A percentile compares a stretch with the other conserved stretches of the same genome.
Evolutionary conservation across 148 eudicot species (phyloP).

Genomic region (Nepenthes gracilis): DNA sequence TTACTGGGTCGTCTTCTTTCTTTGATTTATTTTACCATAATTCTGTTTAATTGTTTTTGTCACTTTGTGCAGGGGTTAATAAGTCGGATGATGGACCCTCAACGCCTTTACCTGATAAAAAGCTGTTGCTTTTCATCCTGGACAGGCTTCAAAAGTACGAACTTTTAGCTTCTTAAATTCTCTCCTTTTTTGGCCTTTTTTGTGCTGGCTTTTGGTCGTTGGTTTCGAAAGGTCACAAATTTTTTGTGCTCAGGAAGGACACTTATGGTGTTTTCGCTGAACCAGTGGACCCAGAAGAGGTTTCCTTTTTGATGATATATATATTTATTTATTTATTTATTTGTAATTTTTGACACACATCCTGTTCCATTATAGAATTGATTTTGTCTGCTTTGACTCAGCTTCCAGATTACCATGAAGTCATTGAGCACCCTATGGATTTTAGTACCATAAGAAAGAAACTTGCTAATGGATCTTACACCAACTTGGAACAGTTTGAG

Average conservation of each 20-base stretch:
- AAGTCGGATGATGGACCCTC: conserved; percentile 24
- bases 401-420: conserved; percentile 82
- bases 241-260: conserved; percentile 58
- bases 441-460: conserved; percentile 74
- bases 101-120: conserved; percentile 45
- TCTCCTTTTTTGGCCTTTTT: background rate
- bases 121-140: conserved; percentile 41
- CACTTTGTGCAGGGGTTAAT: conserved; percentile 20
- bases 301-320: conserved; percentile 7
- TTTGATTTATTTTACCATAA: background rate
- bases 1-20: conserved; percentile 2
- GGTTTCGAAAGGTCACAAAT: conserved; percentile 8
- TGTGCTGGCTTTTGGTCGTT: conserved; percentile 8
- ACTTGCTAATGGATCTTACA: conserved; percentile 39
- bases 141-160: conserved; percentile 48
- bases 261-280: conserved; percentile 80
- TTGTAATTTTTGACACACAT: background rate
- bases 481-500: conserved; percentile 66
- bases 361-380: conserved; percentile 1
- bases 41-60: background rate
- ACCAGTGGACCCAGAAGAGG: conserved; percentile 91
- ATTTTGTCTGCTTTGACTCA: conserved; percentile 20
- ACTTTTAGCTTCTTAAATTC: conserved; percentile 3
- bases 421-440: conserved; percentile 71
- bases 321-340: no score